Evolutionary conservation across 257 asterid species (phyloP).

Genomic region (Solanum sparsipilum): DNA sequence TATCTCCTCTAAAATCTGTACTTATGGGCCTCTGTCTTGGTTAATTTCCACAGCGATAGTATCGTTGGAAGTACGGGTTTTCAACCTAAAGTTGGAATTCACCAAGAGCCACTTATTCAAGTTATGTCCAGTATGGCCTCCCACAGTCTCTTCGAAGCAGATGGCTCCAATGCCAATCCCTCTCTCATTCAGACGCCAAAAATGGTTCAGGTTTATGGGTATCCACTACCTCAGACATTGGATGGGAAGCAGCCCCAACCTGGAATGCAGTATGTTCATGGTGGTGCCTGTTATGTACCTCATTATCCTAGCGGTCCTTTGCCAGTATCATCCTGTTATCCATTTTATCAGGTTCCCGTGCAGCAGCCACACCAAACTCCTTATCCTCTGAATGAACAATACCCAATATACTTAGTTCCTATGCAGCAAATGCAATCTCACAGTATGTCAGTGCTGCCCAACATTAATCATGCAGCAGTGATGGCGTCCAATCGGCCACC

Average conservation of each 20-base stretch:
- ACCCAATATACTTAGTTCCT: slow-evolving; percentile 53
- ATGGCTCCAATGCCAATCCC: slow-evolving; percentile 21
- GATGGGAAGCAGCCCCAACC: slow-evolving; percentile 41
- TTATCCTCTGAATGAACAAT: slow-evolving; percentile 42
- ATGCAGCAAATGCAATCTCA: slow-evolving; percentile 38
- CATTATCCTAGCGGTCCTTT: slow-evolving; percentile 33
- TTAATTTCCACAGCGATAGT: slow-evolving; percentile 40
- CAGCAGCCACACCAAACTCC: slow-evolving; percentile 33
- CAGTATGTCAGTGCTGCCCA: slow-evolving; percentile 32
- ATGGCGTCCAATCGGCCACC: slow-evolving; percentile 29
- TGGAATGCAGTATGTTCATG: slow-evolving; percentile 47
- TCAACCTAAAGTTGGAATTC: slow-evolving; percentile 21
- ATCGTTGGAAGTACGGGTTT: slow-evolving; percentile 33
- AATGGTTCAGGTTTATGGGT: slow-evolving; percentile 30
- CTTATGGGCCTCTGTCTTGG: background rate
- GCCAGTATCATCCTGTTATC: slow-evolving; percentile 51
- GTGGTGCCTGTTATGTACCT: slow-evolving; percentile 41
- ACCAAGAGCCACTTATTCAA: slow-evolving; percentile 43
- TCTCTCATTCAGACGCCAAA: slow-evolving; percentile 24
- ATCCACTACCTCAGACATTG: slow-evolving; percentile 34
- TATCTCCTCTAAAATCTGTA: background rate
- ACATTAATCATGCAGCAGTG: slow-evolving; percentile 15
- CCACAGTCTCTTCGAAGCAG: slow-evolving; percentile 13
- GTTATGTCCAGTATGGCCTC: slow-evolving; percentile 37
- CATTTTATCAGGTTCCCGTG: slow-evolving; percentile 56